These are phyloP conservation scores for Atractiella rhizophila DNA, from an alignment of 768 basidiomycete genomes.

Conservation along the genomic window DNA sequence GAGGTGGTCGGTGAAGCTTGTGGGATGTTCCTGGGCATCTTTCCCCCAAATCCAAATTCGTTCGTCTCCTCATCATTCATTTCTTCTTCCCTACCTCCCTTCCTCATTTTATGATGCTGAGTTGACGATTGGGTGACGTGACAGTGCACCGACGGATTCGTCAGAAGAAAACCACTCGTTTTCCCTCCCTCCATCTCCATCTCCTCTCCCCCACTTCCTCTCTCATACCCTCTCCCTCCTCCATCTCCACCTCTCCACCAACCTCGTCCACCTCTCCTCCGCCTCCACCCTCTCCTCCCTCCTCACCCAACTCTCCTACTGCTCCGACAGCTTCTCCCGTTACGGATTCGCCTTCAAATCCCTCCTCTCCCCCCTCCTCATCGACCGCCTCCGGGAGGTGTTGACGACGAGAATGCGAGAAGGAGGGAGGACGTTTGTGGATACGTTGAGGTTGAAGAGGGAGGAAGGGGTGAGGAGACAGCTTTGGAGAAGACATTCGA, in stretches of 20 bases:
- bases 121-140: too few relatives aligned
- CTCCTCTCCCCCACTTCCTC: constrained; percentile 40
- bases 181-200: constrained; percentile 20
- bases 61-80: not conserved
- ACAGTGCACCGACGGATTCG: too few relatives aligned
- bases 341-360: constrained; percentile 70
- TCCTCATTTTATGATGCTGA: too few relatives aligned
- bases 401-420: too few relatives aligned
- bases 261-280: constrained; percentile 32
- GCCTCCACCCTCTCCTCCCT: constrained; percentile 45
- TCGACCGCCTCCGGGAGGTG: constrained; percentile 1
- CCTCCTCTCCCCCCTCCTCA: constrained; percentile 24
- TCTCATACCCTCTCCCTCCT: constrained; percentile 22
- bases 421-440: too few relatives aligned
- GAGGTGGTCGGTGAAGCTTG: constrained; percentile 27
- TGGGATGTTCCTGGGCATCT: constrained; percentile 23
- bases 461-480: not conserved
- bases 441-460: too few relatives aligned
- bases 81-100: not conserved
- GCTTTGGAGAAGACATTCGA: not conserved
- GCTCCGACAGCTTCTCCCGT: constrained; percentile 70
- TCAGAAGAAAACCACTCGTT: not conserved
- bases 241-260: constrained; percentile 27
- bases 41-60: not conserved
- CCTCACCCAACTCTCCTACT: constrained; percentile 80